Base-by-base conservation (phyloP, 176 grass and related monocot genomes). In the Oryza nivara region DNA sequence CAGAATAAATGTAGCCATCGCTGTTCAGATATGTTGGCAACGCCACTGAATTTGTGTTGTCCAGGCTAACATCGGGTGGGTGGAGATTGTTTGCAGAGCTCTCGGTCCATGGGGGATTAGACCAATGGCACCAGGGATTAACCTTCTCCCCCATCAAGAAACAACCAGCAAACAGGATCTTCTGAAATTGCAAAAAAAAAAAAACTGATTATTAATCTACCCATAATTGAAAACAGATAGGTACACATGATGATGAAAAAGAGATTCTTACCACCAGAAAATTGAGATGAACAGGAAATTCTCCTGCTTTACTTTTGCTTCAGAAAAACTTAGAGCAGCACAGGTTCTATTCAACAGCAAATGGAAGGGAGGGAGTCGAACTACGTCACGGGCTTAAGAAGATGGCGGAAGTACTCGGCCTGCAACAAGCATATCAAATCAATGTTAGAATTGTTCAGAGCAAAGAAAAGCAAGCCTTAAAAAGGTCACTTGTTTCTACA, bases 321-420 rank as follows among this genome's bases (percentile, higher is more conserved):
- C 58, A 89, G 30, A 83, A 80, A 72, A 81, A 15, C 5, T 49
- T 41, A 68, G 83, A 80, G 15, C 5, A 28, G 36, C 4, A 48
- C 15, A 30, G 77, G 34, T 41, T 87, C 46, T 87, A 43, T 83
- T 80, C 63, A 87, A 75, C 72, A 81, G 76, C n/a, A 69, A 88
- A 66, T 41, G 6, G 68, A 63, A 88, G 9, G 78, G 76, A 19
- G 25, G 25, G 74, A 78, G 82, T 32, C 65, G 66, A 85, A 82
- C 93, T 98, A 98, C 96, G 87, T 98, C 30, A 98, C 96, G 0
- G 96, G 96, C 86, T 98, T 95, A 43, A 98, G 93, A 73, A 98
- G 96, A 77, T 98, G 93, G 17, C 96, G 96, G 85, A 95, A 98
- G 66, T 98, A 98, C 73, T 98, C 93, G 11, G 93, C 96, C 96